Conservation (phyloP, 2,329 filamentous ascomycete genomes). For the Trichoderma pleuroti region DNA sequence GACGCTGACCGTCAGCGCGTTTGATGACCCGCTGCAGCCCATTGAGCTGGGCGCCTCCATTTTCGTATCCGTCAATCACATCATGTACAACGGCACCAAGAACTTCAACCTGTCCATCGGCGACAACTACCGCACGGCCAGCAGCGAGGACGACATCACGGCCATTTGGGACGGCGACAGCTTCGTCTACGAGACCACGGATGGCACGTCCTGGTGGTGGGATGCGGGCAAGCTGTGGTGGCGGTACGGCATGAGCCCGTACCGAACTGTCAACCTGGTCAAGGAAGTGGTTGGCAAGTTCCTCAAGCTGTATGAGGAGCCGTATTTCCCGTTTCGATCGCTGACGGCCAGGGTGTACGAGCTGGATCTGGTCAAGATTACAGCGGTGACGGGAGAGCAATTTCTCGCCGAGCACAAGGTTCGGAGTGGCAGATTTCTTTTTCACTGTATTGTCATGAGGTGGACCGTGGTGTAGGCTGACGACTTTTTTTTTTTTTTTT, state of each 20-base stretch:
- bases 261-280: conserved; percentile 69
- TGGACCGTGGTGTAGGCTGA: not conserved
- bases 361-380: conserved; percentile 63
- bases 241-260: conserved; percentile 79
- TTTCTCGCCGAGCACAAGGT: conserved; percentile 64
- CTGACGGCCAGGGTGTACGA: conserved; percentile 66
- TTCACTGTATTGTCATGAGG: not conserved
- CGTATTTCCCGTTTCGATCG: conserved; percentile 79
- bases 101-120: conserved; percentile 65
- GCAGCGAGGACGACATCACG: conserved; percentile 53
- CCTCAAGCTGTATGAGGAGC: conserved; percentile 72
- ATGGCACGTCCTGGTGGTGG: conserved; percentile 68
- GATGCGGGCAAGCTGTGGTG: conserved; percentile 74
- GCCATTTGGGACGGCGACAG: conserved; percentile 79
- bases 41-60: conserved; percentile 90
- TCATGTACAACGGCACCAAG: conserved; percentile 69
- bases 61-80: conserved; percentile 81
- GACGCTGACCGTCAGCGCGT: conserved; percentile 77
- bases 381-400: conserved; percentile 68
- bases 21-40: conserved; percentile 61
- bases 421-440: not conserved
- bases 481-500: not conserved
- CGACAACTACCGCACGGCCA: conserved; percentile 41
- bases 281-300: conserved; percentile 69
- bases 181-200: conserved; percentile 66